A percentile compares a stretch with the other conserved stretches of the same genome.
Conservation (phyloP, 371 early-diverging fungal genomes). For the Synchytrium microbalum region DNA sequence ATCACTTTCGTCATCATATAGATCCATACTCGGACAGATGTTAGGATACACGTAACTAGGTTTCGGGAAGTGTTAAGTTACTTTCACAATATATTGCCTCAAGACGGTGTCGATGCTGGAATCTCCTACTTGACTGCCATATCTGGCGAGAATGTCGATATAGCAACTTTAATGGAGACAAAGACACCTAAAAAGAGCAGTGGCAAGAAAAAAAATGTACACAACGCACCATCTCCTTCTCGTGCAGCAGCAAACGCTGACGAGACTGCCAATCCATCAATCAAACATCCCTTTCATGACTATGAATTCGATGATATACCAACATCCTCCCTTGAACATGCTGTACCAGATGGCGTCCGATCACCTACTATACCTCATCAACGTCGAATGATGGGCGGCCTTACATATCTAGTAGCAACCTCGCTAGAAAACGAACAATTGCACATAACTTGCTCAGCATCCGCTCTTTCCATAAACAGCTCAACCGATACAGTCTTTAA, state of each 20-base stretch:
- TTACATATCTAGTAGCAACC: slow-evolving; percentile 71
- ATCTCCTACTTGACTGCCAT: slow-evolving; percentile 62
- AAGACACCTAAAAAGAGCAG: slow-evolving; percentile 16
- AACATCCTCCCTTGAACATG: slow-evolving; percentile 42
- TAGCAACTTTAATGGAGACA: slow-evolving; percentile 21
- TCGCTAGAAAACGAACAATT: slow-evolving; percentile 74
- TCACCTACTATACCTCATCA: slow-evolving; percentile 75
- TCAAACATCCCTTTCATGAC: not conserved
- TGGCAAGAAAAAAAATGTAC: not conserved
- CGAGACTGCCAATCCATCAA: not conserved
- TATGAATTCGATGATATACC: not conserved
- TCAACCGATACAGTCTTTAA: slow-evolving; percentile 65
- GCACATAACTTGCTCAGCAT: slow-evolving; percentile 75
- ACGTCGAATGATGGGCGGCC: slow-evolving; percentile 70
- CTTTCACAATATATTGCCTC: slow-evolving; percentile 58
- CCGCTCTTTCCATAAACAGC: slow-evolving; percentile 81
- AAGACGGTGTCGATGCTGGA: slow-evolving; percentile 61
- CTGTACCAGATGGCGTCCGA: slow-evolving; percentile 83
- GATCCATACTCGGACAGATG: slow-evolving; percentile 81
- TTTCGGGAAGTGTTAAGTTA: slow-evolving; percentile 76
- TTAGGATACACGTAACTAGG: slow-evolving; percentile 77
- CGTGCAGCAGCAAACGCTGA: not conserved
- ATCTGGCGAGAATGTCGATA: slow-evolving; percentile 39
- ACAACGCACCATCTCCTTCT: not conserved
- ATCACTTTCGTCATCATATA: slow-evolving; percentile 15